Percentiles rank a stretch among this genome's conserved stretches.
Evolutionary conservation across 2,329 filamentous ascomycete genomes (phyloP).

Genomic region (Sporothrix luriei): DNA sequence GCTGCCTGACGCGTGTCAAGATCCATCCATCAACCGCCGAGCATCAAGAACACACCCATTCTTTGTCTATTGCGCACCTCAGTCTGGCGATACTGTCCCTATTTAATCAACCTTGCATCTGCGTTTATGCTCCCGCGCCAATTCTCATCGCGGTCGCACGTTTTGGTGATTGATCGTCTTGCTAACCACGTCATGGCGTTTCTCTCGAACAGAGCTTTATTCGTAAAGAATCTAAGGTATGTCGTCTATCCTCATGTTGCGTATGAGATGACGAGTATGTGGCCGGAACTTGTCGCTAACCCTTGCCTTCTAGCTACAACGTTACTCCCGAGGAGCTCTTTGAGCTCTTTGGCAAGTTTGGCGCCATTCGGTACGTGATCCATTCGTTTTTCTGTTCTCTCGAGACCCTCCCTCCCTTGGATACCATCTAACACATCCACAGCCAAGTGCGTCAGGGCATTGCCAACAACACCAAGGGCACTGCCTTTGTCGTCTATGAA

Average conservation of each 20-base stretch:
- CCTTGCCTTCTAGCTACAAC: conserved; percentile 84
- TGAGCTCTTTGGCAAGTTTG: conserved; percentile 97
- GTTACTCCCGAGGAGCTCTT: conserved; percentile 97
- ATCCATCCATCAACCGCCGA: neutral
- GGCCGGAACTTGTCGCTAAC: conserved; percentile 8
- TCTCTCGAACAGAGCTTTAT: conserved; percentile 76
- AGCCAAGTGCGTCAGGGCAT: conserved; percentile 99
- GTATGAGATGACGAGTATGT: neutral
- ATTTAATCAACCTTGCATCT: neutral
- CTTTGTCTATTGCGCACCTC: neutral
- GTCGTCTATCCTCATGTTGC: conserved; percentile 54
- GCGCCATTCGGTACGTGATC: conserved; percentile 80
- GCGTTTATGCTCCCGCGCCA: neutral
- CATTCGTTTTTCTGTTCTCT: neutral
- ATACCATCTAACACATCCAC: conserved; percentile 34
- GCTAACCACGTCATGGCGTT: conserved; percentile 39
- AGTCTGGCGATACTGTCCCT: neutral
- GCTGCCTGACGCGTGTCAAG: conserved; percentile 1
- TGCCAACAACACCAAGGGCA: conserved; percentile 95
- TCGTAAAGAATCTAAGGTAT: conserved; percentile 99
- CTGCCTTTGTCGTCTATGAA: conserved; percentile 98
- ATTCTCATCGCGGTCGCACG: neutral
- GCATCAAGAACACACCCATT: neutral
- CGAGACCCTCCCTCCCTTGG: neutral
- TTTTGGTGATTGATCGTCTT: neutral